These are phyloP conservation scores for Dictyostelium intermedium DNA, from an alignment of 78 protist genomes.

Conservation along the genomic window DNA sequence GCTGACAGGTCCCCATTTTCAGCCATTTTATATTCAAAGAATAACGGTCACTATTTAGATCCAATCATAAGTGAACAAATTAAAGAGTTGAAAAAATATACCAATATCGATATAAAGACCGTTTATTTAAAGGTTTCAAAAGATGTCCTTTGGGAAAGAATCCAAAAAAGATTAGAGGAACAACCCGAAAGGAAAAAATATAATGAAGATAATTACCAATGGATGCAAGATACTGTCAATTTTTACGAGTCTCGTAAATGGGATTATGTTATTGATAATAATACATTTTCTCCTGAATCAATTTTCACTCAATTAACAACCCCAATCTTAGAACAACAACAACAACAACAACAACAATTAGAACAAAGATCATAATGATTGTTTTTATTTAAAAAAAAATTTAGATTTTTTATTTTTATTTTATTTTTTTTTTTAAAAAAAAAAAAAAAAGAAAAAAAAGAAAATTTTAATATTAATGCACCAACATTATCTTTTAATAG, in stretches of 20 bases:
- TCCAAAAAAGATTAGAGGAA: conserved; percentile 15
- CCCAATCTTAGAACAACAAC: neutral
- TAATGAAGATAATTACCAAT: conserved; percentile 47
- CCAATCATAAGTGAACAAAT: conserved; percentile 67
- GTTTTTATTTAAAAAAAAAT: too few species aligned
- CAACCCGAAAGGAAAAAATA: conserved; percentile 58
- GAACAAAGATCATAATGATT: too few species aligned
- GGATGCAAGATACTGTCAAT: conserved; percentile 58
- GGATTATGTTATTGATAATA: conserved; percentile 50
- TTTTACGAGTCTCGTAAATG: conserved; percentile 47
- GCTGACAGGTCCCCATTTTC: conserved; percentile 84
- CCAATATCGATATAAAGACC: conserved; percentile 54
- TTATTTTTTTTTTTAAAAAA: neutral
- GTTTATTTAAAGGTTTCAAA: conserved; percentile 42
- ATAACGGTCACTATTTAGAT: conserved; percentile 47
- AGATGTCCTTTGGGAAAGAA: conserved; percentile 55
- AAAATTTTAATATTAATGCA: neutral
- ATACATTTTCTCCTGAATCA: neutral
- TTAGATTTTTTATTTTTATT: neutral
- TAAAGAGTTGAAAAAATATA: conserved; percentile 35
- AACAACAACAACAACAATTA: conserved; percentile 13
- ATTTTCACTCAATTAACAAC: neutral
- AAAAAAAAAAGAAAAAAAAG: neutral
- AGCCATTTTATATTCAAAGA: conserved; percentile 49
- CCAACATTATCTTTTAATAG: neutral